Conservation (phyloP, 2,329 filamentous ascomycete genomes). For the Botrytis medusae region DNA sequence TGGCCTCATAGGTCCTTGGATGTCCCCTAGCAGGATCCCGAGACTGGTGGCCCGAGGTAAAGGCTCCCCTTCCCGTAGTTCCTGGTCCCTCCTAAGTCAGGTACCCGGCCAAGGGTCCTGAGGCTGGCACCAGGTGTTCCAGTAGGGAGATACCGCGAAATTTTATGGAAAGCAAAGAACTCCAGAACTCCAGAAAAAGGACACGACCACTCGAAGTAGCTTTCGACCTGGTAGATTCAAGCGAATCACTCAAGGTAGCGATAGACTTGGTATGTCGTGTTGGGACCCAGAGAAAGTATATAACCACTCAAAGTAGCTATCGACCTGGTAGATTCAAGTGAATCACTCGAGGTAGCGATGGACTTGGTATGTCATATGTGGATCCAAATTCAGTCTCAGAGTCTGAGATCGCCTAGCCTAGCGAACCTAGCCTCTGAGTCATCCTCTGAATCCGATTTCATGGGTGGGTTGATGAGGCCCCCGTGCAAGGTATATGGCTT, state of each 20-base stretch:
- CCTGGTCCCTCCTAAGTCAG: slow-evolving; percentile 3
- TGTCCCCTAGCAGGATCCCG: slow-evolving; percentile 7
- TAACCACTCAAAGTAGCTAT: neutral
- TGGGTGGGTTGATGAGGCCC: neutral
- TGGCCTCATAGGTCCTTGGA: slow-evolving; percentile 7
- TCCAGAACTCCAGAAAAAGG: neutral
- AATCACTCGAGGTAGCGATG: neutral
- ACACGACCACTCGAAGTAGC: neutral
- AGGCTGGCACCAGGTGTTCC: slow-evolving; percentile 6
- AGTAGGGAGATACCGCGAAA: slow-evolving; percentile 1
- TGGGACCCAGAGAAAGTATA: neutral
- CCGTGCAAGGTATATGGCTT: neutral
- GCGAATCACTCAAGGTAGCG: neutral
- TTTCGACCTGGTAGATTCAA: neutral
- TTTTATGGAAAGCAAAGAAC: neutral
- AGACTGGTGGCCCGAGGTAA: slow-evolving; percentile 11
- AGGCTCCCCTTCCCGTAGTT: slow-evolving; percentile 1
- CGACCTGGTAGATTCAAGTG: neutral
- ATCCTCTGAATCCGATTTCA: neutral
- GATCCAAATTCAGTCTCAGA: neutral
- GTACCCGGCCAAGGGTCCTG: slow-evolving; percentile 11
- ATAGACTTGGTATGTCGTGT: neutral
- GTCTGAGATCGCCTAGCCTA: neutral
- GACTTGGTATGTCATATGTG: neutral
- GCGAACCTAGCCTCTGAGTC: neutral